Evolutionary conservation across 345 rosid species (phyloP), one percentile per base, ranked within the genome.

Genomic region (Nephelium lappaceum): DNA sequence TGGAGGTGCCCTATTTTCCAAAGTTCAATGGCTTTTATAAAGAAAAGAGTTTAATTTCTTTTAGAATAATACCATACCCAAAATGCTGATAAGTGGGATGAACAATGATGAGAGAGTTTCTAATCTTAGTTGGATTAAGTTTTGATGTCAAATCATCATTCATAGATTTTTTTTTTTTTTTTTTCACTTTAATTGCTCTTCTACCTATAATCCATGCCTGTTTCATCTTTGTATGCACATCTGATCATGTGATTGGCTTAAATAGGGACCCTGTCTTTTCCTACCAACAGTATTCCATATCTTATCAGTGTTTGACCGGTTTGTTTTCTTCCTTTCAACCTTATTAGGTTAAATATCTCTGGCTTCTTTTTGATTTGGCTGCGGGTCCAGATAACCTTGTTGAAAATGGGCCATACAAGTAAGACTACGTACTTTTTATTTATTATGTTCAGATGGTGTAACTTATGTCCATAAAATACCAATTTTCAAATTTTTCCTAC

Each of bases 341-440:
- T 83, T 81, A 36, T 69, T 81, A 95, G 99, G 97, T 93, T 1
- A 96, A 96, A 84, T 96, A 96, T 81, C 83, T 96, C 72, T 96
- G 99, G 99, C 97, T 96, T 76, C 97, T 96, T 69, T 96, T 96
- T 67, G 99, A 96, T 83, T 86, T 96, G 90, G 99, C 95, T 80
- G 89, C 83, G 53, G 94, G 92, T 58, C 89, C 97, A 18, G 94
- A 92, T 78, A 96, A 96, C 86, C 97, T 94, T 72, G 97, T 96
- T 36, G 99, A 96, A 83, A 96, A 89, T 86, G 99, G 99, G 77
- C 99, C 98, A 60, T 93, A 94, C 94, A 93, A 89, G 99, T 93
- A 93, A 88, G 88, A 61, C 38, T 75, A 71, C 60, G 36, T 67
- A 53, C 76, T 79, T 74, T 43, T 25, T 24, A 2, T 12, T 39